Evolutionary conservation across 306 rosid species (phyloP).

Genomic region (Bauhinia variegata): DNA sequence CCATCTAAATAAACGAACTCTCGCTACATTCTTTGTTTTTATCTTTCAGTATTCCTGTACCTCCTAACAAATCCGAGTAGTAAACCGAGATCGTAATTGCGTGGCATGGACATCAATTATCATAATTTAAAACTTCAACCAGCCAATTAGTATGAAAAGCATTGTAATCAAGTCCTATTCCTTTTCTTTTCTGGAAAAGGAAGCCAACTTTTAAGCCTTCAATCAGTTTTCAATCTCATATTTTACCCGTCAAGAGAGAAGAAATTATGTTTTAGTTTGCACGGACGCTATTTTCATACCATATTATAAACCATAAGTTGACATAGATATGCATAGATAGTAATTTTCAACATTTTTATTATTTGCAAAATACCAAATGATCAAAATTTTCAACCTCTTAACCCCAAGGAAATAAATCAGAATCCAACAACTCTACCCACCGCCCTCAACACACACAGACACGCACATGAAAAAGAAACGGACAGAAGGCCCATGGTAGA

Average conservation of each 20-base stretch:
- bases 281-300: neutral
- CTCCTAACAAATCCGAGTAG: constrained; percentile 24
- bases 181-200: neutral
- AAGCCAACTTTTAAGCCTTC: neutral
- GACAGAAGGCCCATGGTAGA: neutral
- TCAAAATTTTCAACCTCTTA: constrained; percentile 4
- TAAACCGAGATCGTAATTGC: constrained; percentile 19
- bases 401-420: no score
- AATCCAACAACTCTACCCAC: no score
- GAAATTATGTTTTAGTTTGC: constrained; percentile 7
- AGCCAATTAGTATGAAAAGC: constrained; percentile 3
- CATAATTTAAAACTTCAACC: constrained; percentile 21
- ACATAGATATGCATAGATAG: constrained; percentile 13
- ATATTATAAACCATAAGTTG: no score
- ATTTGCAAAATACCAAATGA: no score
- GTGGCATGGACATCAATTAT: constrained; percentile 9
- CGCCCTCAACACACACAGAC: no score
- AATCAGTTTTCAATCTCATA: constrained; percentile 11
- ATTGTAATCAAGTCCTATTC: constrained; percentile 7
- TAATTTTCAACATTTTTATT: neutral
- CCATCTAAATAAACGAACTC: no score
- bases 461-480: no score
- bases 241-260: constrained; percentile 9
- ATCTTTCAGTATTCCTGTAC: constrained; percentile 1
- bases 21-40: no score